Conservation (phyloP, 306 rosid species). For the Vigna mungo region DNA sequence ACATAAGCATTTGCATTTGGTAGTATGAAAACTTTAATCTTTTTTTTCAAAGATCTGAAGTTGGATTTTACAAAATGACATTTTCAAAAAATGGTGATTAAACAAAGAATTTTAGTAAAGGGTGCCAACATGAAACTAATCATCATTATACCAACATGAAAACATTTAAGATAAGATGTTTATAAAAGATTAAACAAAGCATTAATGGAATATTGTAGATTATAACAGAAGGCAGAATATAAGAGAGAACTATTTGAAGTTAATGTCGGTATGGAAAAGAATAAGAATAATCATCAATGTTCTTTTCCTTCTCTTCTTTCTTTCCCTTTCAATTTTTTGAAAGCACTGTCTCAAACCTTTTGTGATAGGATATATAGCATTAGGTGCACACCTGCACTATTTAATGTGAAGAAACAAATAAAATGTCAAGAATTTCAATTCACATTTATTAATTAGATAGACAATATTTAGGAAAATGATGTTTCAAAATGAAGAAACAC, state of each 20-base stretch:
- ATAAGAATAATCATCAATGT: conserved; percentile 25
- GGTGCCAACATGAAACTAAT: too few relatives aligned
- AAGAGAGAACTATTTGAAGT: background rate
- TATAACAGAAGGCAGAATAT: conserved; percentile 9
- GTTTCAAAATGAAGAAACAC: conserved; percentile 1
- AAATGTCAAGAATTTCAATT: background rate
- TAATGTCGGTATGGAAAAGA: conserved; percentile 1
- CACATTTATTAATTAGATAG: background rate
- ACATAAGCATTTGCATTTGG: too few relatives aligned
- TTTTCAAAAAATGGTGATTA: too few relatives aligned
- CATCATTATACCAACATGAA: too few relatives aligned
- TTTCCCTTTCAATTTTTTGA: background rate
- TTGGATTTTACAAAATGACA: too few relatives aligned
- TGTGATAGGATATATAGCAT: background rate
- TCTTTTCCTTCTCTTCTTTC: conserved; percentile 35
- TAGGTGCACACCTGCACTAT: background rate
- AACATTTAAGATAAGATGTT: background rate
- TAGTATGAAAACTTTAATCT: too few relatives aligned
- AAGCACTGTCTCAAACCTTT: background rate
- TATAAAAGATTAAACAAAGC: background rate
- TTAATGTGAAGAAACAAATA: background rate
- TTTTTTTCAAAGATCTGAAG: too few relatives aligned
- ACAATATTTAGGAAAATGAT: too few relatives aligned
- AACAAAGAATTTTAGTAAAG: too few relatives aligned
- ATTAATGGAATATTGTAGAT: conserved; percentile 13